Percentiles rank a stretch among this genome's conserved stretches.
These are phyloP conservation scores for Alloteropsis angusta DNA, from an alignment of 202 grass and related monocot species.

Conservation along the genomic window DNA sequence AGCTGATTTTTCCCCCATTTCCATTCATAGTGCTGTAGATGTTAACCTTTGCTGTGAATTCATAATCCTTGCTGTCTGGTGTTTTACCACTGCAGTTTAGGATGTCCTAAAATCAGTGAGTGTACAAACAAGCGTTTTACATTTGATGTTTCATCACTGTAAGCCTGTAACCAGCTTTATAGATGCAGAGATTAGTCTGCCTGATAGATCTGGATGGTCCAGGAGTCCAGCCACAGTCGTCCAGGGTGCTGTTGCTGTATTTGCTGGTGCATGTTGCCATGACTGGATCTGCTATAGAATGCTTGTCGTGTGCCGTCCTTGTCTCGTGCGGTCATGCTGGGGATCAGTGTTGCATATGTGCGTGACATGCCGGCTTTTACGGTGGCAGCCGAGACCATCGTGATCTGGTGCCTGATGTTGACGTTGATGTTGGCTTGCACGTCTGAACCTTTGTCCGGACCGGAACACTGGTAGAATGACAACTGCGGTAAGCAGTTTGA, in stretches of 20 bases:
- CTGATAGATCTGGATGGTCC: neutral
- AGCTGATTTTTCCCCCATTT: slow-evolving; percentile 37
- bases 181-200: neutral
- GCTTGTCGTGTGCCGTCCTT: neutral
- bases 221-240: neutral
- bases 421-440: slow-evolving; percentile 17
- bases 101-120: slow-evolving; percentile 6
- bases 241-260: neutral
- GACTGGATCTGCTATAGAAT: neutral
- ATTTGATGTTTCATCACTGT: neutral
- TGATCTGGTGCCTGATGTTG: neutral
- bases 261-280: neutral
- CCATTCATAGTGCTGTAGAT: slow-evolving; percentile 43
- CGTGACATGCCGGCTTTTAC: neutral
- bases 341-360: neutral
- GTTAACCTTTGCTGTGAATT: slow-evolving; percentile 19
- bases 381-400: neutral
- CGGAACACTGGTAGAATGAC: neutral
- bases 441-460: slow-evolving; percentile 11
- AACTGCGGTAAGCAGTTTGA: neutral
- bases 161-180: neutral
- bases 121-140: slow-evolving; percentile 23
- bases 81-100: slow-evolving; percentile 37
- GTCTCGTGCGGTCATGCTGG: neutral
- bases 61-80: slow-evolving; percentile 23